Base-by-base conservation (phyloP, 495 filamentous ascomycete genomes). In the Neurospora sp. region DNA sequence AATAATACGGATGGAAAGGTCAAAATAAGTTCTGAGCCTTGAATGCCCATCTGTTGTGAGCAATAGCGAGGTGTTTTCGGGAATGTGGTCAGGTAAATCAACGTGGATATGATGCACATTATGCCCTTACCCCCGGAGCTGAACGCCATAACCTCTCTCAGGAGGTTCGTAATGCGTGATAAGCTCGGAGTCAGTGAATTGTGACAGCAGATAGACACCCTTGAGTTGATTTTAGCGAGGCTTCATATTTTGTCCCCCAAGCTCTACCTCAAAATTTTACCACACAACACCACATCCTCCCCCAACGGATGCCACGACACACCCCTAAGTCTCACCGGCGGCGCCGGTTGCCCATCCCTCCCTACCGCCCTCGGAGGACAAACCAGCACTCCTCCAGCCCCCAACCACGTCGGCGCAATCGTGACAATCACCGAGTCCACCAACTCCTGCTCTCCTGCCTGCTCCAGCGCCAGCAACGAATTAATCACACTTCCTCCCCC, bases 341-440 rank as follows among this genome's bases (percentile, higher is more conserved):
- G 81, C 73, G 86, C 84, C 70, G 85, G 85, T 54, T 82, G 82
- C 15, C 86, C 88, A 15, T 85, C 80, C n/a, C 78, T 80, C 69
- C 85, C 85, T 3, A 75, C 78, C 71, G 84, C 86, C 24, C 85
- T 85, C 69, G 86, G 83, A 42, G 91, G 92, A 71, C 86, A 87
- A 36, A 96, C 91, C 7, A 86, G 84, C 28, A 96, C 92, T 6
- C 94, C 93, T 1, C 92, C 92, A 73, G 86, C 83, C 19, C 94
- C 94, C 7, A 97, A 84, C 85, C 92, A 97, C 4, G 88, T 92
- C 3, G 94, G 94, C 3, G 94, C 93, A 75, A 97, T 87, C 0
- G 94, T 97, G 72, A 96, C 85, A 75, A 97, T 89, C 31, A 97
- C 89, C 13, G 89, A 89, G 76, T 90, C 85, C 69, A 97, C 86